A percentile compares a stretch with the other conserved stretches of the same genome.
These are phyloP conservation scores for Ceratobasidium sp. DNA, from an alignment of 1,284 basidiomycete species.

Conservation along the genomic window DNA sequence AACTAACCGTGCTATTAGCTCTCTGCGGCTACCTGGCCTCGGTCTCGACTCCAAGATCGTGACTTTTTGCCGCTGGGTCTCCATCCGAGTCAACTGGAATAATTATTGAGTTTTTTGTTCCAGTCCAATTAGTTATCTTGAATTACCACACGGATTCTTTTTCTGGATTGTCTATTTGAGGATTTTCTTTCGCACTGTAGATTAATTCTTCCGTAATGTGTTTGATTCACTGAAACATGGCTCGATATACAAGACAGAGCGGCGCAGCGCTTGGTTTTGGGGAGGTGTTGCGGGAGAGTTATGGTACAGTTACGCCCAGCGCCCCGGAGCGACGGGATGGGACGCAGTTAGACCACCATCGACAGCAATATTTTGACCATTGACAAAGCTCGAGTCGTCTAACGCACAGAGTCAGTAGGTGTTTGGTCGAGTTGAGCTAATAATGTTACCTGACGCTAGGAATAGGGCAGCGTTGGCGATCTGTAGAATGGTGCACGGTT, in stretches of 20 bases:
- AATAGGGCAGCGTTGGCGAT: slow-evolving; percentile 87
- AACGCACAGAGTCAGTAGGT: slow-evolving; percentile 43
- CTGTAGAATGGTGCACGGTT: slow-evolving; percentile 59
- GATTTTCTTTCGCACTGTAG: background rate
- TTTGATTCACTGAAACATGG: background rate
- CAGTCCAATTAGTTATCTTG: background rate
- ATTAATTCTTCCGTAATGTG: slow-evolving; percentile 4
- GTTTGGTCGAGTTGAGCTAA: background rate
- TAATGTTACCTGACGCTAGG: slow-evolving; percentile 79
- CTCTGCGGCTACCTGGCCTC: slow-evolving; percentile 46
- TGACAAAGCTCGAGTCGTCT: slow-evolving; percentile 94
- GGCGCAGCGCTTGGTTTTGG: background rate
- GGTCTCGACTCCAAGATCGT: slow-evolving; percentile 45
- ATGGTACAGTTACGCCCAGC: slow-evolving; percentile 18
- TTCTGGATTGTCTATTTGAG: background rate
- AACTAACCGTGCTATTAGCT: background rate
- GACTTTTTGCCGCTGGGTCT: slow-evolving; percentile 49
- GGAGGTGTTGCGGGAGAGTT: background rate
- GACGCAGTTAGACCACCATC: slow-evolving; percentile 86
- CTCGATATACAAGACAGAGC: background rate
- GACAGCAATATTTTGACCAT: slow-evolving; percentile 87
- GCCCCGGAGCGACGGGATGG: slow-evolving; percentile 74
- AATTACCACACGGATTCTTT: slow-evolving; percentile 7
- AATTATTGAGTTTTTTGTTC: slow-evolving; percentile 10
- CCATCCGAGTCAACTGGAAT: slow-evolving; percentile 39